Conservation (phyloP, 306 rosid genomes). For the Cucurbita pepo region DNA sequence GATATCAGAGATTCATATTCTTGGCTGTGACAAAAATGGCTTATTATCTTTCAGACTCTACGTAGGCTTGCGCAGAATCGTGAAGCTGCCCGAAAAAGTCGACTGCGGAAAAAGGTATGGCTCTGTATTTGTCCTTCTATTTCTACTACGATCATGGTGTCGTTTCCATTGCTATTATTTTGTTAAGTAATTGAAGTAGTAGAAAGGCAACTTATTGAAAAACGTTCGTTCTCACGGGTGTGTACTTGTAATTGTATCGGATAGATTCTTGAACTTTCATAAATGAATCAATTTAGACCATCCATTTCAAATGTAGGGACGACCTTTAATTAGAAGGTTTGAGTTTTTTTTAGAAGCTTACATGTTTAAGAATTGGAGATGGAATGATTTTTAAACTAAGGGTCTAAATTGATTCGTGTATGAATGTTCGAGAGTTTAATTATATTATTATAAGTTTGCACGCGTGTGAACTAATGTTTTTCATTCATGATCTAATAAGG, state of each 20-base stretch:
- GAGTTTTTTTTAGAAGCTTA: background rate
- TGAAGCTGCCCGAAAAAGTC: slow-evolving; percentile 75
- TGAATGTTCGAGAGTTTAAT: too few relatives aligned
- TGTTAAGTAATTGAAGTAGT: background rate
- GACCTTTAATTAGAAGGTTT: background rate
- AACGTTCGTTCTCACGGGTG: background rate
- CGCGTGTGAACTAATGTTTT: too few relatives aligned
- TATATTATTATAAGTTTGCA: too few relatives aligned
- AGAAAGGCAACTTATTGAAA: background rate
- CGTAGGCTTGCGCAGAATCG: slow-evolving; percentile 79
- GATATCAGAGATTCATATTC: background rate
- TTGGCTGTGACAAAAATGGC: background rate
- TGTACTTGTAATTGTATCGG: background rate
- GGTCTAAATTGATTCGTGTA: too few relatives aligned
- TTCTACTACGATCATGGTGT: background rate
- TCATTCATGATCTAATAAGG: too few relatives aligned
- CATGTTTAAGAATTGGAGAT: background rate
- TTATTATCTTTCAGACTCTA: slow-evolving; percentile 29
- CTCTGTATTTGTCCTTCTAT: background rate
- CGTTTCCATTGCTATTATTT: background rate
- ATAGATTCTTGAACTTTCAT: background rate
- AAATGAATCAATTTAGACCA: too few relatives aligned
- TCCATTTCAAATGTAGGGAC: too few relatives aligned
- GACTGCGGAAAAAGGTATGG: slow-evolving; percentile 56
- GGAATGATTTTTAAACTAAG: too few relatives aligned